These are phyloP conservation scores for Draba incana DNA, from an alignment of 345 rosid genomes.

Conservation along the genomic window DNA sequence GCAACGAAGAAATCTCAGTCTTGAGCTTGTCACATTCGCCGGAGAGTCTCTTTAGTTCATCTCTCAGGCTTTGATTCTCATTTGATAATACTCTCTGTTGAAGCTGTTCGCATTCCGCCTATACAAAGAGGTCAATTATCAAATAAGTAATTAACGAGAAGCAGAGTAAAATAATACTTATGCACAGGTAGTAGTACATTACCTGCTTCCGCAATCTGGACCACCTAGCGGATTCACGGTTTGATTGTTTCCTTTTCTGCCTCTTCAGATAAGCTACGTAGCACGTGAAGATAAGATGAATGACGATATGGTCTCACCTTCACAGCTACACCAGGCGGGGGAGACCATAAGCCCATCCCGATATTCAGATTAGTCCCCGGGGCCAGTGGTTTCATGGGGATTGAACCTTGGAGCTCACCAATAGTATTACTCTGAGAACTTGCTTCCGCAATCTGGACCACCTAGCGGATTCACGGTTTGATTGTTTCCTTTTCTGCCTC, in stretches of 20 bases:
- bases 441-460: too few relatives aligned
- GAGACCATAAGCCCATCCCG: constrained; percentile 93
- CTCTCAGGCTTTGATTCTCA: constrained; percentile 70
- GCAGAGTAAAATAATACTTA: neutral
- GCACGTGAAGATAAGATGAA: constrained; percentile 44
- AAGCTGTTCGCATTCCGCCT: constrained; percentile 97
- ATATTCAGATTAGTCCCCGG: constrained; percentile 83
- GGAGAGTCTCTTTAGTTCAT: constrained; percentile 81
- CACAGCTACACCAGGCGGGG: constrained; percentile 59
- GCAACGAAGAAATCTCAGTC: constrained; percentile 70
- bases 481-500: too few relatives aligned
- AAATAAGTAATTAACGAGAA: constrained; percentile 11
- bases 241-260: constrained; percentile 97
- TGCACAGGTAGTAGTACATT: neutral
- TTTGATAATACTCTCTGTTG: constrained; percentile 69
- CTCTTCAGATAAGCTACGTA: constrained; percentile 44
- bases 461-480: too few relatives aligned
- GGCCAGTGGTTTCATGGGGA: constrained; percentile 66
- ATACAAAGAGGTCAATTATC: neutral
- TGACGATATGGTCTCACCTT: constrained; percentile 59
- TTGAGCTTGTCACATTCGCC: constrained; percentile 87
- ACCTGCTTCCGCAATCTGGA: constrained; percentile 99
- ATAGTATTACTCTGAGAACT: too few relatives aligned
- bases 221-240: constrained; percentile 95
- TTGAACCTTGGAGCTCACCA: constrained; percentile 50